Evolutionary conservation across 176 grass and related monocot species (phyloP), one percentile per base, ranked within the genome.

Genomic region (Triticum timopheevii): DNA sequence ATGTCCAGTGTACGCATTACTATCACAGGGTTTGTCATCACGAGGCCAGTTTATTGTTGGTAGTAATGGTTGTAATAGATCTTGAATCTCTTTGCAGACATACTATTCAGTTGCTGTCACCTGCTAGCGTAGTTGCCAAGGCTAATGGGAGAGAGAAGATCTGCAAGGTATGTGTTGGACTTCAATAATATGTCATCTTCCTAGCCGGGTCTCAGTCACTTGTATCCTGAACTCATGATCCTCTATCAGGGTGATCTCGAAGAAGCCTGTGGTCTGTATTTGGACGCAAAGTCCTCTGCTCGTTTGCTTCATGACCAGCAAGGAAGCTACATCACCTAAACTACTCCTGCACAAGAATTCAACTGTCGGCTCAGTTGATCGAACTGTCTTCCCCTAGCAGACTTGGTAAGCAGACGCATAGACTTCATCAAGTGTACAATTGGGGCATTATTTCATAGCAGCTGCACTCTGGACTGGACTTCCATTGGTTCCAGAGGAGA

Each of bases 101-200:
- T 96, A 85, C 92, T 61, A 99, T 97, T 85, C 94, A 94, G 89
- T 70, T 97, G 73, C 80, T 94, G 77, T 99, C 94, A 61, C 92
- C 97, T 69, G 94, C 97, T 65, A 99, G 87, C 30, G 83, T 99
- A 65, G 77, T 94, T 61, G 88, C 92, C 19, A 96, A 94, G 77
- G 83, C 85, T 62, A 96, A 96, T 83, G 94, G 97, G 79, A 90
- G 94, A 85, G 97, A 99, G 19, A 99, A 93, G 82, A 99, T 99
- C 34, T 93, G 83, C 92, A 99, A 99, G 92, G 97, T 96, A 88
- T 69, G 15, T 10, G 49, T 20, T 28, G 76, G 23, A 49, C 76
- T 80, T 84, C 19, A 61, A 13, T 64, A 83, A 52, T 1, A 30
- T 17, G 42, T 40, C 49, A 31, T 91, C 68, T 85, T 82, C 4